Base-by-base conservation (phyloP, 2,329 filamentous ascomycete species). In the Lojkania enalia region DNA sequence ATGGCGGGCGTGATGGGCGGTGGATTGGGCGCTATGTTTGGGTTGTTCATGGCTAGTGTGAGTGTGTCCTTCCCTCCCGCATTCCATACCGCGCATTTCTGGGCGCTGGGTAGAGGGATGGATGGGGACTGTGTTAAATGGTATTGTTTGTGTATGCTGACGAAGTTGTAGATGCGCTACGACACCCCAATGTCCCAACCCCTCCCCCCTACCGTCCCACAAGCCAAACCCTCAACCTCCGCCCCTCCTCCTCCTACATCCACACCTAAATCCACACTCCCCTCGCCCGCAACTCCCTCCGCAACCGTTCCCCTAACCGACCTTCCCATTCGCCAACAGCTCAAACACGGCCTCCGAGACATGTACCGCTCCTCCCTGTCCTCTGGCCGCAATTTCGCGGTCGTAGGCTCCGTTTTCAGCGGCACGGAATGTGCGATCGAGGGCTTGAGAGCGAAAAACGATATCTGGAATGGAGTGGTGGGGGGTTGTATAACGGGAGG, bases 391-490 rank as follows among this genome's bases (percentile, higher is more conserved):
- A 97, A 84, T 77, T 99, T 99, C 67, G 92, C 89, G 51, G 87
- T 91, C 58, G 90, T 99, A 38, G 94, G 94, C 60, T 87, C 89
- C 2, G 80, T 97, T 15, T 99, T 95, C 75, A 82, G 84, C 13
- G 92, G 92, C 30, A 95, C 94, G 41, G 94, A 99, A 74, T 99
- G 94, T 75, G 90, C 88, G 54, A 90, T 99, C 64, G 94, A 99
- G 71, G 91, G 91, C 0, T 71, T 88, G 60, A 82, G 94, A 20
- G 94, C 91, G 16, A 96, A 95, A 77, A 96, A 97, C 72, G 94
- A 97, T 70, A 71, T 97, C 20, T 82, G 77, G 52, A 99, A 99
- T 74, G 90, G 90, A 42, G 84, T 94, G 4, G 82, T 85, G 3
- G 90, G 91, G 0, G 94, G 94, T 0, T 97, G 92, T 66, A 76